Percentiles rank a stretch among this genome's conserved stretches.
These are phyloP conservation scores for Alloteropsis angusta DNA, from an alignment of 202 grass and related monocot species.

Conservation along the genomic window DNA sequence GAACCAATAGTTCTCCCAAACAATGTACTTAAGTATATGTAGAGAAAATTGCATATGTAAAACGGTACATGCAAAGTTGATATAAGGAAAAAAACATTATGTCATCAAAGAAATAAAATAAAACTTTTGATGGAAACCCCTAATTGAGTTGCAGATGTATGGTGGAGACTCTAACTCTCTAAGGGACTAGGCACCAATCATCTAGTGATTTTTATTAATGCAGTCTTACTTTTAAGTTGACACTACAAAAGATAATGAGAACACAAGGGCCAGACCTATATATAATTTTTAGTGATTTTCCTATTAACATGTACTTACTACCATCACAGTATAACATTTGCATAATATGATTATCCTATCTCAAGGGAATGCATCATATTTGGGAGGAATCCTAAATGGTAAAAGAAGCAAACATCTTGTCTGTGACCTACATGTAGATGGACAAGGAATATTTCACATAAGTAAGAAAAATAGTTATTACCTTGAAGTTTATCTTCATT, in stretches of 20 bases:
- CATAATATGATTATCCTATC: not conserved
- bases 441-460: not conserved
- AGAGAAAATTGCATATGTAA: not conserved
- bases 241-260: not conserved
- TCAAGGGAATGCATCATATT: not conserved
- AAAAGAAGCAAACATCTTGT: not conserved
- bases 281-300: not conserved
- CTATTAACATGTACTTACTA: not conserved
- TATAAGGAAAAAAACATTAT: not conserved
- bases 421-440: not conserved
- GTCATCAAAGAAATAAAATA: not conserved
- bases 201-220: not conserved
- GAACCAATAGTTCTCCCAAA: too few relatives aligned
- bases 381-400: not conserved
- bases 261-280: not conserved
- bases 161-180: too few relatives aligned
- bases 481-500: conserved; percentile 63
- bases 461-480: not conserved
- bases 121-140: not conserved
- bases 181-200: not conserved
- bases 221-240: not conserved
- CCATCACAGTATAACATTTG: not conserved
- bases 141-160: not conserved
- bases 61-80: not conserved
- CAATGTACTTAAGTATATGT: not conserved